These are phyloP conservation scores for Cicer chorassanicum DNA, from an alignment of 306 rosid species.

Conservation along the genomic window DNA sequence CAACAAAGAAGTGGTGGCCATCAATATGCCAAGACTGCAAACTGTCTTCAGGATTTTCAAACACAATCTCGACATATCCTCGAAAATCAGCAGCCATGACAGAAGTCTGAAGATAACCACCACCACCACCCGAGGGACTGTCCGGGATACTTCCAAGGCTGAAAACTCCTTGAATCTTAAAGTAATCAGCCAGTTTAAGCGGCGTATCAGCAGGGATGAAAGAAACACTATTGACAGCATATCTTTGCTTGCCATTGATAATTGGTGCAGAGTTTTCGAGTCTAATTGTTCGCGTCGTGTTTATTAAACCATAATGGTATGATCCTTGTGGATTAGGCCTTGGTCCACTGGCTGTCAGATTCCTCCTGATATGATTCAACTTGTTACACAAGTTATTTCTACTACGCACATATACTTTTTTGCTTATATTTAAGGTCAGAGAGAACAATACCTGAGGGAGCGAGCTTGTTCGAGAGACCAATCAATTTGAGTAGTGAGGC, in stretches of 20 bases:
- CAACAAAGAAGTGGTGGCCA: slow-evolving; percentile 80
- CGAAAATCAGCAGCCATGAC: slow-evolving; percentile 83
- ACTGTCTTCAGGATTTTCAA: slow-evolving; percentile 76
- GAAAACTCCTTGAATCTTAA: slow-evolving; percentile 79
- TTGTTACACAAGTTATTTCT: too few species aligned
- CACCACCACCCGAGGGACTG: slow-evolving; percentile 70
- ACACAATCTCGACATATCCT: slow-evolving; percentile 68
- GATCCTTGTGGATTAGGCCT: slow-evolving; percentile 98
- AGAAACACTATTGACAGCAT: slow-evolving; percentile 82
- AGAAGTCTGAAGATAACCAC: slow-evolving; percentile 78
- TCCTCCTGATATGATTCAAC: slow-evolving; percentile 55
- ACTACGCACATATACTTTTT: too few species aligned
- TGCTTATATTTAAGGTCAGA: too few species aligned
- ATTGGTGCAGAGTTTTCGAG: slow-evolving; percentile 74
- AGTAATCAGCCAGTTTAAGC: slow-evolving; percentile 83
- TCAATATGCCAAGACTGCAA: slow-evolving; percentile 87
- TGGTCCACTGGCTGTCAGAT: slow-evolving; percentile 92
- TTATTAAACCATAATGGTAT: slow-evolving; percentile 88
- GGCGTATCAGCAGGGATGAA: slow-evolving; percentile 84
- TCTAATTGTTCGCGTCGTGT: slow-evolving; percentile 71
- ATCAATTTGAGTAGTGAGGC: slow-evolving; percentile 75
- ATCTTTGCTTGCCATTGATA: slow-evolving; percentile 85
- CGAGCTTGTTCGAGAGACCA: slow-evolving; percentile 94
- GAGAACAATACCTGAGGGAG: slow-evolving; percentile 63
- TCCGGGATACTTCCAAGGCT: slow-evolving; percentile 68